Evolutionary conservation across 1,139 yeast species (phyloP), one percentile per base, ranked within the genome.

Genomic region (Pichia sp.): DNA sequence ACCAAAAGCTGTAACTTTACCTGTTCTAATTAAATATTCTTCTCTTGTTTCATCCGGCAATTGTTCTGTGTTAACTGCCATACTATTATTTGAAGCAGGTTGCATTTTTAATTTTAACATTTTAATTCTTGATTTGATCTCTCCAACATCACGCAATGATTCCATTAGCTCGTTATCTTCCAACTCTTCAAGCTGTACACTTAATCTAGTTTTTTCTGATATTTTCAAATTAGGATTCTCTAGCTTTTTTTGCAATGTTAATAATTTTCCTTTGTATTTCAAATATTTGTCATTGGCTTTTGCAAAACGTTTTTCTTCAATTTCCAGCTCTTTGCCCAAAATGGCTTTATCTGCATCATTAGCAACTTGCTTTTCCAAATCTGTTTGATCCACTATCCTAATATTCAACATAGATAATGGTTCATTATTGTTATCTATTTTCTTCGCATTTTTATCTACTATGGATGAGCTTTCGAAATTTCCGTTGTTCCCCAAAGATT

Each of bases 1-100:
- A 10, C 96, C 95, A 66, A 91, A 91, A 0, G 98, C 98, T 0
- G 99, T 91, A 43, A 88, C 78, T 58, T 87, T 81, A 31, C 99
- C 99, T 0, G 89, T 89, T 49, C 98, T 69, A 1, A 91, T 75
- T 48, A 91, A 67, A 56, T 64, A 91, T 41, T 89, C 97, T 43
- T 76, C 76, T 53, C 84, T 86, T 0, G 85, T 64, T 56, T 91
- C 98, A 19, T 76, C 84, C 0, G 83, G 76, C 6, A 74, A 65
- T 45, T 61, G 62, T n/a, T n/a, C n/a, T n/a, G n/a, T n/a, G n/a
- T n/a, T n/a, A n/a, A n/a, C n/a, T n/a, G n/a, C n/a, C n/a, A n/a
- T n/a, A n/a, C n/a, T n/a, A n/a, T n/a, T n/a, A n/a, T n/a, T n/a
- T n/a, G n/a, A n/a, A n/a, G 35, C 40, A 3, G 41, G 22, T 9